Evolutionary conservation across 1,139 yeast species (phyloP).

Genomic region (Sugiyamaella grinbergsii): DNA sequence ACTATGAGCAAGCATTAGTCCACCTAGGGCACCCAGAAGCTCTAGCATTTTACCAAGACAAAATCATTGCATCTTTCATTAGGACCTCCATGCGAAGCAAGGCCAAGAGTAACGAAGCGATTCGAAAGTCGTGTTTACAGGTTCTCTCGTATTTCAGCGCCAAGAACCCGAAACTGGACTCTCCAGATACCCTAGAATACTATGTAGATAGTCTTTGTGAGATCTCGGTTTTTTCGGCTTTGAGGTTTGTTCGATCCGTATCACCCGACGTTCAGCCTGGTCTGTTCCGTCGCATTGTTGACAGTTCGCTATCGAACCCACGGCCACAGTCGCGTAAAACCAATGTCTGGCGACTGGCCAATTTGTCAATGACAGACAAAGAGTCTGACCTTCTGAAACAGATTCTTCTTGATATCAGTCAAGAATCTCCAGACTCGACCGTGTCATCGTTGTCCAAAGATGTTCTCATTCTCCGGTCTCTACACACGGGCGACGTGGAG

Average conservation of each 20-base stretch:
- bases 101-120: conserved; percentile 8
- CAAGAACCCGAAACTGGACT: conserved; percentile 27
- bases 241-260: conserved; percentile 32
- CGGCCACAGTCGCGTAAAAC: conserved; percentile 14
- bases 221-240: conserved; percentile 28
- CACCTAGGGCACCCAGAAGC: conserved; percentile 33
- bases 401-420: conserved; percentile 25
- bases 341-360: conserved; percentile 33
- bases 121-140: background rate
- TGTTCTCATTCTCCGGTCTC: conserved; percentile 31
- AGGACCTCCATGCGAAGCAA: conserved; percentile 9
- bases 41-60: conserved; percentile 30
- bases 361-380: conserved; percentile 29
- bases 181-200: conserved; percentile 25
- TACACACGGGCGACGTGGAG: conserved; percentile 31
- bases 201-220: conserved; percentile 30
- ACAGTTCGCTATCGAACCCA: conserved; percentile 18
- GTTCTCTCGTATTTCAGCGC: conserved; percentile 32
- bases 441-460: conserved; percentile 31
- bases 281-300: conserved; percentile 26
- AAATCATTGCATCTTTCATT: conserved; percentile 29
- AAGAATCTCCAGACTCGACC: conserved; percentile 19
- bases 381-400: conserved; percentile 29
- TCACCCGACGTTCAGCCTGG: conserved; percentile 26
- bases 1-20: conserved; percentile 29